Percentiles rank a stretch among this genome's conserved stretches.
Conservation (phyloP, 306 rosid genomes). For the Delonix regia region DNA sequence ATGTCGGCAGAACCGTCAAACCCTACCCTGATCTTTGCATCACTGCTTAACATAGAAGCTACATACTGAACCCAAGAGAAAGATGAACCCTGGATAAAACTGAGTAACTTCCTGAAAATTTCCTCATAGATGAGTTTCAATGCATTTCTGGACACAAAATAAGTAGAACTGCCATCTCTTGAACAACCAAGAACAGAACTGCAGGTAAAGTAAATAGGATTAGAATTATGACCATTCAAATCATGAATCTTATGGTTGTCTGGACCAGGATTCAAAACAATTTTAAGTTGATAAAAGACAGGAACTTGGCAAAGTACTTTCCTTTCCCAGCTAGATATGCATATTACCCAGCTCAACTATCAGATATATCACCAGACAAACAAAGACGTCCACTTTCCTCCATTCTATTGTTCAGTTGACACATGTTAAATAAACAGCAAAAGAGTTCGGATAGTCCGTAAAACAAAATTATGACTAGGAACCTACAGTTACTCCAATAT, state of each 20-base stretch:
- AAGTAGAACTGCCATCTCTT: constrained; percentile 50
- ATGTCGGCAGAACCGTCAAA: constrained; percentile 47
- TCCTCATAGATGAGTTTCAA: constrained; percentile 66
- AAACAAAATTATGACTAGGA: not conserved
- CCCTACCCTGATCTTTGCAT: constrained; percentile 45
- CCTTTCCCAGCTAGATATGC: constrained; percentile 14
- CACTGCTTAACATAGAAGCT: constrained; percentile 54
- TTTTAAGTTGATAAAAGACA: constrained; percentile 22
- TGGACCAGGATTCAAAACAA: constrained; percentile 23
- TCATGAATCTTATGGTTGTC: constrained; percentile 20
- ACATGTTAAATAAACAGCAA: not conserved
- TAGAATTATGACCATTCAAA: constrained; percentile 29
- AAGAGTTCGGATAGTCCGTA: not conserved
- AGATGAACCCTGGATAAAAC: constrained; percentile 68
- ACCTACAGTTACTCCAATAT: not conserved
- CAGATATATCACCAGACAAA: not conserved
- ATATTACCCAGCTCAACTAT: constrained; percentile 9
- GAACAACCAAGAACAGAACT: constrained; percentile 89
- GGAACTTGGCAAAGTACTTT: not conserved
- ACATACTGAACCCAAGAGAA: constrained; percentile 68
- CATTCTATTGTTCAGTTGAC: not conserved
- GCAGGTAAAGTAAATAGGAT: constrained; percentile 43
- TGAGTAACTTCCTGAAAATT: constrained; percentile 63
- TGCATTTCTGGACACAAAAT: constrained; percentile 70
- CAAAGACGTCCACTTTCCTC: constrained; percentile 23